Evolutionary conservation across 306 rosid species (phyloP).

Genomic region (Rosa chinensis): DNA sequence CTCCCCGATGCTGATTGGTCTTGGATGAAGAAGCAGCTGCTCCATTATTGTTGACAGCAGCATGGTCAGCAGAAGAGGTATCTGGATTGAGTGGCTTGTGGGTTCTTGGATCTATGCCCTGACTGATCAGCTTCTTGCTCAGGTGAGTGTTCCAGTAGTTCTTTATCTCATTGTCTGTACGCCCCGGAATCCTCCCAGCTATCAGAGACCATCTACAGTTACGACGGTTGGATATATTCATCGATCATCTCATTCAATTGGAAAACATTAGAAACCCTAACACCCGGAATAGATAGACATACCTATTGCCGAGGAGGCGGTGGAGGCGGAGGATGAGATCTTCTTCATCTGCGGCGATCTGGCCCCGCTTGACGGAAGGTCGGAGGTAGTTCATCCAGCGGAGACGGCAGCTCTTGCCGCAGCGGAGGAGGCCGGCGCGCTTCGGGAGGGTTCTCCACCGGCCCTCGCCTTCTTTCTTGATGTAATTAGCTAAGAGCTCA

Average conservation of each 20-base stretch:
- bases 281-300: neutral
- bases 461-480: constrained; percentile 76
- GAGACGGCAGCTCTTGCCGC: constrained; percentile 93
- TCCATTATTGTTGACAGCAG: neutral
- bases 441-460: constrained; percentile 84
- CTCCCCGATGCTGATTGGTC: neutral
- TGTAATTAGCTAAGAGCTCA: constrained; percentile 46
- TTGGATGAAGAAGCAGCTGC: neutral
- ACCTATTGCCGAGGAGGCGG: constrained; percentile 88
- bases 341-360: constrained; percentile 86
- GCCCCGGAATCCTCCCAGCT: constrained; percentile 92
- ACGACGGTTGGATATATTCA: neutral
- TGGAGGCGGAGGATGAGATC: constrained; percentile 96
- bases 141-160: constrained; percentile 94
- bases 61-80: neutral
- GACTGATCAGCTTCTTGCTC: constrained; percentile 81
- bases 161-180: constrained; percentile 88
- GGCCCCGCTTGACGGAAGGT: constrained; percentile 85
- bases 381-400: constrained; percentile 98
- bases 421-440: constrained; percentile 73
- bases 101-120: constrained; percentile 91
- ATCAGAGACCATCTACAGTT: constrained; percentile 76
- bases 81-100: constrained; percentile 64
- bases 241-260: neutral
- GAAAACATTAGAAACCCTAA: constrained; percentile 11